Evolutionary conservation across 495 filamentous ascomycete species (phyloP).

Genomic region (Tuber aestivum): DNA sequence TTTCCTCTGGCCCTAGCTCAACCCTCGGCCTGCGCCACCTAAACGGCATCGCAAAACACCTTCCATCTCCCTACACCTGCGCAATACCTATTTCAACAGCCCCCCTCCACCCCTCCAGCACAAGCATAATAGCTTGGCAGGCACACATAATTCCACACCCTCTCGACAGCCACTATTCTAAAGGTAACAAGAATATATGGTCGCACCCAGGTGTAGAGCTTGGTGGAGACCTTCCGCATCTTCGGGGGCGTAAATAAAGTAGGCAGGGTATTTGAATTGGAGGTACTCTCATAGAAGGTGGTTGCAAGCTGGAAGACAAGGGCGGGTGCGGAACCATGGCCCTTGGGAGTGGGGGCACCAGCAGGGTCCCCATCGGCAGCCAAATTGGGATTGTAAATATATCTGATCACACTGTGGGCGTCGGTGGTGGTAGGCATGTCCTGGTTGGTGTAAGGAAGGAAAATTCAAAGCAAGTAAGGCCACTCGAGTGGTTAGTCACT

Average conservation of each 20-base stretch:
- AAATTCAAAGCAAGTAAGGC: slow-evolving; percentile 62
- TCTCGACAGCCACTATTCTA: slow-evolving; percentile 69
- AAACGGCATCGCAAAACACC: slow-evolving; percentile 73
- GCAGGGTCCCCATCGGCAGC: slow-evolving; percentile 82
- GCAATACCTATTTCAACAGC: slow-evolving; percentile 72
- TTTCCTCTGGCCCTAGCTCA: slow-evolving; percentile 78
- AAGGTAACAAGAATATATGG: slow-evolving; percentile 74
- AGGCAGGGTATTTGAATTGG: slow-evolving; percentile 88
- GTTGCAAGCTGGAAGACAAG: slow-evolving; percentile 82
- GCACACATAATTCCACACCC: slow-evolving; percentile 81
- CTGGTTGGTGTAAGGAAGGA: slow-evolving; percentile 53
- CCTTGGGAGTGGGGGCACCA: slow-evolving; percentile 53
- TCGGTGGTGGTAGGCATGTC: slow-evolving; percentile 44
- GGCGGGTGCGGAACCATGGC: slow-evolving; percentile 80
- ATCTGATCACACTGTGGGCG: slow-evolving; percentile 65
- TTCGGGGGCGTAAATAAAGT: slow-evolving; percentile 80
- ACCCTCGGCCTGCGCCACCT: slow-evolving; percentile 85
- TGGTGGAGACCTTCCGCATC: slow-evolving; percentile 81
- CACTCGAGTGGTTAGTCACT: slow-evolving; percentile 80
- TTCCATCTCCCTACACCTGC: slow-evolving; percentile 83
- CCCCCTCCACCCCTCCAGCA: slow-evolving; percentile 60
- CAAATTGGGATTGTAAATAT: slow-evolving; percentile 83
- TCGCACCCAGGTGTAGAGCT: slow-evolving; percentile 66
- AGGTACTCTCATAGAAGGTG: slow-evolving; percentile 57
- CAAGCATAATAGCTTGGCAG: slow-evolving; percentile 79